Evolutionary conservation across 1,139 yeast genomes (phyloP).

Genomic region (Debaryomyces nepalensis): DNA sequence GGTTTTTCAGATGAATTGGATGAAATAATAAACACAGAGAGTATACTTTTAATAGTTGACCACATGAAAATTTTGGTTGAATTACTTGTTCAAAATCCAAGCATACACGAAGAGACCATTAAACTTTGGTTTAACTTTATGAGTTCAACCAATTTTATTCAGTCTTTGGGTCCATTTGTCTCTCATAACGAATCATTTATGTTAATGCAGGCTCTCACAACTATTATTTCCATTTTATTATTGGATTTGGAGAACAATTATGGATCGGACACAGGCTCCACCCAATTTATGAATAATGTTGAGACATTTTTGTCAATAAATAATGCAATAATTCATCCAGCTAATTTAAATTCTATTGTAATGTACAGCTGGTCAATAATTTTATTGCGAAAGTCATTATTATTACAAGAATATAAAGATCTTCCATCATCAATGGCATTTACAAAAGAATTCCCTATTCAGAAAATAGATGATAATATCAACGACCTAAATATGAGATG

Average conservation of each 20-base stretch:
- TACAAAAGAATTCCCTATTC: constrained; percentile 19
- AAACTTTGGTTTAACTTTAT: constrained; percentile 62
- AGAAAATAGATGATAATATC: constrained; percentile 25
- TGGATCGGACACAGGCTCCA: constrained; percentile 34
- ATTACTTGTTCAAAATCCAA: constrained; percentile 38
- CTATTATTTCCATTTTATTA: constrained; percentile 54
- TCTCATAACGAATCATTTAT: constrained; percentile 39
- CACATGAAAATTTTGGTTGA: constrained; percentile 51
- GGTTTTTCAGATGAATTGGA: constrained; percentile 27
- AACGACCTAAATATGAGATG: constrained; percentile 48
- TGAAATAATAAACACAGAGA: constrained; percentile 38
- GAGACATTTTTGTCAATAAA: constrained; percentile 46
- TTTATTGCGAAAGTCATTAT: constrained; percentile 56
- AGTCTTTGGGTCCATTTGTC: constrained; percentile 31
- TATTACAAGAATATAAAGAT: constrained; percentile 44
- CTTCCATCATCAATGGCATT: constrained; percentile 14
- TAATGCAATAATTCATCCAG: constrained; percentile 32
- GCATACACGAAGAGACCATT: constrained; percentile 36
- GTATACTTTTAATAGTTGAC: constrained; percentile 41
- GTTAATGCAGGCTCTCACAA: constrained; percentile 52
- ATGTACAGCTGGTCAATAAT: constrained; percentile 76
- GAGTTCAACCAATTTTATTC: constrained; percentile 46
- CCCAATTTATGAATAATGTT: constrained; percentile 46
- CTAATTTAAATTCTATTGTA: constrained; percentile 50
- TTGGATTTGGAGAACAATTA: constrained; percentile 58